Evolutionary conservation across 2,329 filamentous ascomycete species (phyloP).

Genomic region (Ophiostoma himal-ulmi): DNA sequence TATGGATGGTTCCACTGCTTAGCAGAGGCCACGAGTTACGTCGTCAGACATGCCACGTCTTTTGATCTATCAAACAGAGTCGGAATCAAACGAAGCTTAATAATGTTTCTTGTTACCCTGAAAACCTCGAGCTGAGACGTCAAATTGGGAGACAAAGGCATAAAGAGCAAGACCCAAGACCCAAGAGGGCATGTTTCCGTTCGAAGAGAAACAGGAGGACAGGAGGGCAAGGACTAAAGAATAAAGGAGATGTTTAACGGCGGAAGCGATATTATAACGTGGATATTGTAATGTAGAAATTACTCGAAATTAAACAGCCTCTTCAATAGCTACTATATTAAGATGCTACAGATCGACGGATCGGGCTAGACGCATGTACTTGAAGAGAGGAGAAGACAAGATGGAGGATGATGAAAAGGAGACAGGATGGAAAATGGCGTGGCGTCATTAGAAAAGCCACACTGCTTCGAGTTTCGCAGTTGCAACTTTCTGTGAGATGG

Average conservation of each 20-base stretch:
- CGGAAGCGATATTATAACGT: neutral
- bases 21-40: neutral
- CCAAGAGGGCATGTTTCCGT: slow-evolving; percentile 8
- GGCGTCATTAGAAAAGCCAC: neutral
- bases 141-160: neutral
- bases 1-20: neutral
- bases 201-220: slow-evolving; percentile 2
- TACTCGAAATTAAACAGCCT: neutral
- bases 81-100: neutral
- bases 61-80: neutral
- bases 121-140: neutral
- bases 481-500: too few relatives aligned
- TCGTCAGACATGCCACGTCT: neutral
- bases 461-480: neutral
- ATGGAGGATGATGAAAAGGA: neutral
- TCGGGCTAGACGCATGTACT: neutral
- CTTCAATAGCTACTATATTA: neutral
- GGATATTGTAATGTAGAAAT: neutral
- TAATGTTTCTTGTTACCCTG: neutral
- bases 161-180: neutral
- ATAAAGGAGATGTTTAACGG: neutral
- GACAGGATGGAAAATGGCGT: neutral
- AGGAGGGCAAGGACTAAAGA: neutral
- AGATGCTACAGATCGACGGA: neutral
- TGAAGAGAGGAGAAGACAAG: neutral